A percentile compares a stretch with the other conserved stretches of the same genome.
phyloP scores from a whole-genome alignment of 2,329 filamentous ascomycete genomes.

The Hortaea sp. region DNA sequence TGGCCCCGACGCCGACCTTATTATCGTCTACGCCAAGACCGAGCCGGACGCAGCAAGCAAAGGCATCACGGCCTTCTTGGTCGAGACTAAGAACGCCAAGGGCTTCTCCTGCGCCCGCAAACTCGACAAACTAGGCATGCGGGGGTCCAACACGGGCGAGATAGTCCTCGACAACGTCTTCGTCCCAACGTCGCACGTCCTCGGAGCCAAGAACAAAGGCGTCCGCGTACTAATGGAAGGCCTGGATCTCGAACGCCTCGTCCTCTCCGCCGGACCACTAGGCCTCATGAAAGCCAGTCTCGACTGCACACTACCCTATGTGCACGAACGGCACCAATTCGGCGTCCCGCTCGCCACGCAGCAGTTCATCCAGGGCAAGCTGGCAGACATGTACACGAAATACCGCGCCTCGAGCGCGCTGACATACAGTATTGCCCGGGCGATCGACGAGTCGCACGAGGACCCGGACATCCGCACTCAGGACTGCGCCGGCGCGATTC shows the following conservation, averaged over 20 bases:
- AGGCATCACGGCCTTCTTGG: constrained; percentile 90
- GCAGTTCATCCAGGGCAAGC: constrained; percentile 83
- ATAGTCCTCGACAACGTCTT: constrained; percentile 85
- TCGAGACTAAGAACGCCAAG: constrained; percentile 54
- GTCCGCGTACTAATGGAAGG: constrained; percentile 93
- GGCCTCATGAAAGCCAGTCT: constrained; percentile 90
- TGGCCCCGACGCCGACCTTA: constrained; percentile 79
- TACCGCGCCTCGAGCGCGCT: constrained; percentile 75
- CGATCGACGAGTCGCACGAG: constrained; percentile 56
- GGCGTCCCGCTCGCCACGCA: constrained; percentile 77
- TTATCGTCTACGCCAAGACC: constrained; percentile 97
- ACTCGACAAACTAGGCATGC: constrained; percentile 96
- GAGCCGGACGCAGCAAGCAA: constrained; percentile 68
- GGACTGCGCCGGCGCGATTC: constrained; percentile 87
- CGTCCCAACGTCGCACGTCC: constrained; percentile 69
- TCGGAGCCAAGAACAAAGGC: constrained; percentile 71
- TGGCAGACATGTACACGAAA: constrained; percentile 97
- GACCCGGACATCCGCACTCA: constrained; percentile 58
- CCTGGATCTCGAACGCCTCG: constrained; percentile 83
- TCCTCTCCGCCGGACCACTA: constrained; percentile 80
- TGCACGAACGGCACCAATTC: constrained; percentile 84
- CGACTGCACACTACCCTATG: constrained; percentile 78
- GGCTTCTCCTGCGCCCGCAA: constrained; percentile 85
- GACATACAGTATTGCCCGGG: constrained; percentile 71
- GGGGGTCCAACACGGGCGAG: constrained; percentile 92